Evolutionary conservation across 2,329 filamentous ascomycete genomes (phyloP).

Genomic region (Beauveria sp.): DNA sequence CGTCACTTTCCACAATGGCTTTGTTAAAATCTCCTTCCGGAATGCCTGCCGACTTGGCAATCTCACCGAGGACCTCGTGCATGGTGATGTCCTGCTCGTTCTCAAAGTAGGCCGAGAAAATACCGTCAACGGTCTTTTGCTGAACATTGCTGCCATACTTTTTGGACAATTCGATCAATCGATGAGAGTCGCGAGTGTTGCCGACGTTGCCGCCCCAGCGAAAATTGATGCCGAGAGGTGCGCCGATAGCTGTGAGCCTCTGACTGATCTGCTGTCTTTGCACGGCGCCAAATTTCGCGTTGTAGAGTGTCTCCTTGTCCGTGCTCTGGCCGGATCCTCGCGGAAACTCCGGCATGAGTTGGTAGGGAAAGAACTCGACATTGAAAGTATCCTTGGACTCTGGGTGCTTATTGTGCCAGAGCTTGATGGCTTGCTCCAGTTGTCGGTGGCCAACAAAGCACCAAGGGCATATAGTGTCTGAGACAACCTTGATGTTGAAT

Average conservation of each 20-base stretch:
- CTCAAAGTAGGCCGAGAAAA: slow-evolving; percentile 38
- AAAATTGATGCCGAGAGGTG: slow-evolving; percentile 33
- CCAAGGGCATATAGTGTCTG: slow-evolving; percentile 45
- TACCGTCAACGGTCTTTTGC: slow-evolving; percentile 43
- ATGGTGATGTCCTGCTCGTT: slow-evolving; percentile 35
- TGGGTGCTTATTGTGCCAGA: slow-evolving; percentile 32
- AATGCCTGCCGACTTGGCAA: slow-evolving; percentile 37
- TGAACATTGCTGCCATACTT: slow-evolving; percentile 42
- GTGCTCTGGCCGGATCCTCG: slow-evolving; percentile 23
- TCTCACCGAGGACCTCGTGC: slow-evolving; percentile 26
- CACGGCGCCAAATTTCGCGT: slow-evolving; percentile 53
- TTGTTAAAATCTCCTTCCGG: slow-evolving; percentile 29
- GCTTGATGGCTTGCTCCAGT: slow-evolving; percentile 37
- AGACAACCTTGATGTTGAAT: slow-evolving; percentile 38
- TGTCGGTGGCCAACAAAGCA: slow-evolving; percentile 42
- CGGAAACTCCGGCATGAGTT: slow-evolving; percentile 32
- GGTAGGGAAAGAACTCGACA: slow-evolving; percentile 38
- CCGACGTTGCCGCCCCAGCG: slow-evolving; percentile 32
- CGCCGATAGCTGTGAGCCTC: slow-evolving; percentile 24
- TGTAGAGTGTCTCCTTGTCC: slow-evolving; percentile 31
- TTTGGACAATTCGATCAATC: slow-evolving; percentile 42
- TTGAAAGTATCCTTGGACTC: slow-evolving; percentile 50
- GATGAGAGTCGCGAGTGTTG: slow-evolving; percentile 28
- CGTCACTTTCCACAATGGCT: slow-evolving; percentile 35
- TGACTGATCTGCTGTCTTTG: slow-evolving; percentile 34